Evolutionary conservation across 1,139 yeast species (phyloP).

Genomic region (Lodderomyces oxycetoniae): DNA sequence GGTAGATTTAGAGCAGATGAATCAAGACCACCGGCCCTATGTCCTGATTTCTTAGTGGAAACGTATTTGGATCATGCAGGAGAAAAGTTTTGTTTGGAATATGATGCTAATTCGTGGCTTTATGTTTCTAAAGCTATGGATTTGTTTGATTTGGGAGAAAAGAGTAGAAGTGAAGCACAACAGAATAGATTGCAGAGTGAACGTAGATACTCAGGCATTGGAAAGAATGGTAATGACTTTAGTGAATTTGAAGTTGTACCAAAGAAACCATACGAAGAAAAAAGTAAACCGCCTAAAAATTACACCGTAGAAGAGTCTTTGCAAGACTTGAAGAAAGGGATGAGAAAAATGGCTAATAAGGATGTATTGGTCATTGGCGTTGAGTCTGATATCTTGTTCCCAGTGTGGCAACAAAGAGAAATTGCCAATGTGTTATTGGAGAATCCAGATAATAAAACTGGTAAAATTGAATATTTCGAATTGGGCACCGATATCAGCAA

Average conservation of each 20-base stretch:
- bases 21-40: constrained; percentile 71
- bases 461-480: constrained; percentile 57
- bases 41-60: constrained; percentile 90
- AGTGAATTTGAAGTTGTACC: constrained; percentile 25
- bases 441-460: constrained; percentile 18
- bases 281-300: constrained; percentile 22
- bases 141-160: constrained; percentile 70
- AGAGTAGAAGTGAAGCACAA: constrained; percentile 42
- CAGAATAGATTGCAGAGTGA: constrained; percentile 37
- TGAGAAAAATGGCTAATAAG: constrained; percentile 53
- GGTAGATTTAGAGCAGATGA: constrained; percentile 88
- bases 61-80: constrained; percentile 94
- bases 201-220: constrained; percentile 20
- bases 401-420: constrained; percentile 92
- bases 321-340: constrained; percentile 61
- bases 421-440: constrained; percentile 57
- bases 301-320: constrained; percentile 53
- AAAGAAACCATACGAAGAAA: constrained; percentile 52
- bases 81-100: constrained; percentile 85
- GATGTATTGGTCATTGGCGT: constrained; percentile 82
- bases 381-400: constrained; percentile 85
- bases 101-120: constrained; percentile 84
- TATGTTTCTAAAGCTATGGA: constrained; percentile 95
- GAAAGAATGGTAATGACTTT: constrained; percentile 7
- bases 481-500: constrained; percentile 70